Base-by-base conservation (phyloP, 2,329 filamentous ascomycete species). In the Cercospora janseana region DNA sequence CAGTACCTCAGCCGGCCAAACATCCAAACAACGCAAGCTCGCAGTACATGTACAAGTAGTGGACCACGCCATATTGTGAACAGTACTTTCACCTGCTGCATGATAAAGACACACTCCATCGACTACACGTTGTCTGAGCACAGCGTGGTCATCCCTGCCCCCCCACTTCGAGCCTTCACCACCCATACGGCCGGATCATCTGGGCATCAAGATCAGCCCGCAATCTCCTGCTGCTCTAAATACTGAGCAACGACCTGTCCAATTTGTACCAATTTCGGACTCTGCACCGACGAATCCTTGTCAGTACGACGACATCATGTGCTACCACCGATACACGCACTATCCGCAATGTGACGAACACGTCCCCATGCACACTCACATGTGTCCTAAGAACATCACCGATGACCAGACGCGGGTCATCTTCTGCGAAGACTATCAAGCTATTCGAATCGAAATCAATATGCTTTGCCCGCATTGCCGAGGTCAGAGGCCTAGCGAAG, bases 271-370 rank as follows among this genome's bases (percentile, higher is more conserved):
- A 31, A 20, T 9, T 34, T n/a, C 27, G 26, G 46, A 42, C 26
- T 28, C 21, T 28, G 13, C 21, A 28, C 50, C 44, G 23, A 38
- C 9, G 23, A 15, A 26, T 13, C 28, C 23, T 44, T 20, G 6
- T 24, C 31, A 46, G 15, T 15, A 34, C 12, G 10, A 31, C 12
- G 12, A 38, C 28, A 52, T 26, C 15, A 65, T 66, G 64, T 66
- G 64, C 49, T 64, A 60, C 56, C 64, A 66, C 59, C 58, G 61
- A 40, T 65, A 67, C 57, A 67, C 64, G 9, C 64, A 67, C 49
- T 65, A 60, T 55, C 43, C 48, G 8, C 50, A 56, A 20, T 65
- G 64, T 54, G 50, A 44, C 12, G 42, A 56, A 15, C 61, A 64
- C 46, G 49, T 65, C 4, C 61, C 63, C 1, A 62, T 67, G 29